Conservation (phyloP, 805 yeast species). For the Yarrowia hollandica region DNA sequence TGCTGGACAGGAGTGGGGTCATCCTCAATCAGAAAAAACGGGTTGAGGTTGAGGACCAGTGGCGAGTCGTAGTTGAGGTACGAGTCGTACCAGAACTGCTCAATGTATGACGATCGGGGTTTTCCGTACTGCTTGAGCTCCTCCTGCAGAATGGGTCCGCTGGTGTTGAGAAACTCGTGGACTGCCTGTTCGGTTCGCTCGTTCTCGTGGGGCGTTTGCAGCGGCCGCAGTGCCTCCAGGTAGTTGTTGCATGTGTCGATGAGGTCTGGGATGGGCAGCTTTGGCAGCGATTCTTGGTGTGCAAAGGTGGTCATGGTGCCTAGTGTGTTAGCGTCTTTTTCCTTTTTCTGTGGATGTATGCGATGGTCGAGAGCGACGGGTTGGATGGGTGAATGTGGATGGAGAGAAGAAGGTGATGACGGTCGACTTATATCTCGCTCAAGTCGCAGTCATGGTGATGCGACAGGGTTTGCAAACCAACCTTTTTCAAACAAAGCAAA, state of each 20-base stretch:
- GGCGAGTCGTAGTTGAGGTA: conserved; percentile 76
- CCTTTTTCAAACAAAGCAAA: not conserved
- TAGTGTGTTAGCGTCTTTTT: no score
- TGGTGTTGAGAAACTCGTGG: conserved; percentile 53
- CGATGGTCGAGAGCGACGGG: not conserved
- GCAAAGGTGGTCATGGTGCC: conserved; percentile 50
- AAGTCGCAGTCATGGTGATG: not conserved
- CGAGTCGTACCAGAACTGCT: conserved; percentile 93
- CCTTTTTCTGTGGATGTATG: no score
- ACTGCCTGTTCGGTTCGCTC: conserved; percentile 60
- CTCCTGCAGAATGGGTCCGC: conserved; percentile 60
- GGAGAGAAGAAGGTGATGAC: not conserved
- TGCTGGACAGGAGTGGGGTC: conserved; percentile 70
- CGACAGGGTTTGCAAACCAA: conserved; percentile 27
- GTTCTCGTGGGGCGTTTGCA: conserved; percentile 78
- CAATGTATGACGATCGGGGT: conserved; percentile 75
- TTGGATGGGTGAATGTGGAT: not conserved
- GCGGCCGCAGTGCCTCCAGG: conserved; percentile 66
- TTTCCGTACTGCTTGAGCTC: conserved; percentile 62
- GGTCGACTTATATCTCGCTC: conserved; percentile 17
- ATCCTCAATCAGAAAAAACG: conserved; percentile 85
- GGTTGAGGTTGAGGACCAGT: conserved; percentile 88
- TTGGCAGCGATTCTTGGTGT: conserved; percentile 57
- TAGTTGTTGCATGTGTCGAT: conserved; percentile 66
- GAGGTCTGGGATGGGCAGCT: conserved; percentile 80